Base-by-base conservation (phyloP, 768 basidiomycete species). In the Boletellus sp. region DNA sequence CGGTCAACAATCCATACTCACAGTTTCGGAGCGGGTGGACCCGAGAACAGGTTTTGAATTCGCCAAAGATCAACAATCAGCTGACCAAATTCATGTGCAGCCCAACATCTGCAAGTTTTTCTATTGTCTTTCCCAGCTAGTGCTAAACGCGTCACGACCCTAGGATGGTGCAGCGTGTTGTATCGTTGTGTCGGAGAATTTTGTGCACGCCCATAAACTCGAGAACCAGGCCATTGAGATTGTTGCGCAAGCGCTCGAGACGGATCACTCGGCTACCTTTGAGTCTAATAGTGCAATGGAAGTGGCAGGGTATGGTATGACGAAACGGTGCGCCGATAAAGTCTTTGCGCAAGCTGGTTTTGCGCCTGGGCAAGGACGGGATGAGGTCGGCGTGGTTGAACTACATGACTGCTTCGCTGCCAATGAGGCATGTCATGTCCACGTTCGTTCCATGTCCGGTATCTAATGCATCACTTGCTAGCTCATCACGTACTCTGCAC, bases 221-320 rank as follows among this genome's bases (percentile, higher is more conserved):
- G 84, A 91, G 68, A 93, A 90, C 61, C 90, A 93, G 61, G 88
- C 89, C 15, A 89, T 91, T 53, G 90, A 93, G 62, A 83, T 94
- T 41, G 81, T 87, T 19, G 78, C 82, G 0, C 78, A 79, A 54
- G 77, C 75, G 3, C 70, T 91, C 32, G 70, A 74, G 33, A 93
- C 90, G 1, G 91, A 92, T 60, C 72, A 75, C 12, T 72, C 80
- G 2, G 65, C 67, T 13, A 78, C 88, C 3, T 90, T 87, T 53
- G 83, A 87, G 57, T 77, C 78, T 47, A 69, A 68, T 24, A 86
- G 83, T 56, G 77, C 85, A 1, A 91, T 94, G 80, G 85, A 92
- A 51, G 74, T 90, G 3, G 80, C 87, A n/a, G 90, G 90, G 2
- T 90, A 84, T 45, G 68, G 75, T 46, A 93, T 93, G 88, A 77